phyloP scores from a whole-genome alignment of 305 asterid species.

The Solanum aculeatissimum region DNA sequence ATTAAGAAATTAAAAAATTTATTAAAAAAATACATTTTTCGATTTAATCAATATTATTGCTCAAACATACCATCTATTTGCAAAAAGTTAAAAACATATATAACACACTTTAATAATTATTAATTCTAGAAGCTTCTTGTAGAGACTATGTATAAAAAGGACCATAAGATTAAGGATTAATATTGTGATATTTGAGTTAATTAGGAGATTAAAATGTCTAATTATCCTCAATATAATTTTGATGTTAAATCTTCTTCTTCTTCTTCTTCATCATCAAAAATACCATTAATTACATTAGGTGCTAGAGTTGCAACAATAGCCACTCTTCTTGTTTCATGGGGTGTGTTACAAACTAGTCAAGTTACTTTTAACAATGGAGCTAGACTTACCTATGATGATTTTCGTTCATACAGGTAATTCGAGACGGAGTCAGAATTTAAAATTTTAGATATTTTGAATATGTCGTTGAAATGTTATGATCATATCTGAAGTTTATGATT shows the following conservation, averaged over 20 bases:
- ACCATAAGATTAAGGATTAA: background rate
- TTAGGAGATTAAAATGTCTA: conserved; percentile 3
- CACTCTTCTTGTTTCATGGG: conserved; percentile 14
- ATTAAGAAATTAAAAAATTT: background rate
- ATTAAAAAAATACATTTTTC: background rate
- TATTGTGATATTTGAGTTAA: background rate
- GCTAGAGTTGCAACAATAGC: conserved; percentile 13
- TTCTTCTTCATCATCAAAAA: background rate
- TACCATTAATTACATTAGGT: conserved; percentile 3
- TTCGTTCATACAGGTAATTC: conserved; percentile 11
- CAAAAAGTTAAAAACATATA: background rate
- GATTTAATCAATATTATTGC: background rate
- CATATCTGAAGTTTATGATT: background rate
- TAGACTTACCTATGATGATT: conserved; percentile 4
- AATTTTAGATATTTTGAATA: background rate
- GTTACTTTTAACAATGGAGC: background rate
- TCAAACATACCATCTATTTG: background rate
- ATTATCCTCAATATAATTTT: conserved; percentile 2
- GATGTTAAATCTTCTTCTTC: background rate
- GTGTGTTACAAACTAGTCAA: conserved; percentile 11
- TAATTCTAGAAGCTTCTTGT: background rate
- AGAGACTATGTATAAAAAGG: background rate
- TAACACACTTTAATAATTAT: background rate
- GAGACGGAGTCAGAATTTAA: background rate
- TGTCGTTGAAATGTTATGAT: background rate